Evolutionary conservation across 345 rosid genomes (phyloP), one percentile per base, ranked within the genome.

Genomic region (Toxicodendron radicans): DNA sequence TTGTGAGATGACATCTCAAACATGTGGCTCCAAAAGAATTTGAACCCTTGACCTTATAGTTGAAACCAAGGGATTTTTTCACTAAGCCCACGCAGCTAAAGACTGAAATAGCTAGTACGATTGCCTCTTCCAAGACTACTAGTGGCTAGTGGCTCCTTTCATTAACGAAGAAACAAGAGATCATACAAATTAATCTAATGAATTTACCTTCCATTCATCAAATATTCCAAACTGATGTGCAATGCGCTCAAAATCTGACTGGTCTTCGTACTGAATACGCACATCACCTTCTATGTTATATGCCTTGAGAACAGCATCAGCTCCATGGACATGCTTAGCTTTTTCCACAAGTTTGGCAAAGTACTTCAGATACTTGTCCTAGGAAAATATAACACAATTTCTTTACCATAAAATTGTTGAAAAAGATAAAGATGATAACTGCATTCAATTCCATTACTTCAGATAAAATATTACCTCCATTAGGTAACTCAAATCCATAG

Each of bases 181-280:
- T 57, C 21, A 41, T 54, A 48, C 10, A 16, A 27, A 67, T 53
- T 32, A 58, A n/a, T 68, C 52, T 10, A 67, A 21, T 17, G 32
- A 11, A 59, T 58, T 71, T 83, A 92, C 98, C 97, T 96, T 96
- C 99, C 99, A 96, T 78, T 96, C 99, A 72, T 86, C 86, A 76
- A 96, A 96, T 67, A 96, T 80, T 66, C 99, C 99, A 84, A 96
- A 93, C 73, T 93, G 91, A 53, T 74, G 84, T 24, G 98, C 97
- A 70, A 93, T 84, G 75, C 32, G 81, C 80, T 89, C 92, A 83
- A 93, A 96, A 68, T 93, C 95, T 49, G 76, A 66, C 73, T 93
- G 94, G 75, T 93, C 91, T 67, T 71, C 75, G 82, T 96, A 96
- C 66, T 53, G 84, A 77, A 93, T 81, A 72, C 92, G 88, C 59